Percentiles rank a stretch among this genome's conserved stretches.
These are phyloP conservation scores for Phytophthora litchii DNA, from an alignment of 352 stramenopile genomes.

Conservation along the genomic window DNA sequence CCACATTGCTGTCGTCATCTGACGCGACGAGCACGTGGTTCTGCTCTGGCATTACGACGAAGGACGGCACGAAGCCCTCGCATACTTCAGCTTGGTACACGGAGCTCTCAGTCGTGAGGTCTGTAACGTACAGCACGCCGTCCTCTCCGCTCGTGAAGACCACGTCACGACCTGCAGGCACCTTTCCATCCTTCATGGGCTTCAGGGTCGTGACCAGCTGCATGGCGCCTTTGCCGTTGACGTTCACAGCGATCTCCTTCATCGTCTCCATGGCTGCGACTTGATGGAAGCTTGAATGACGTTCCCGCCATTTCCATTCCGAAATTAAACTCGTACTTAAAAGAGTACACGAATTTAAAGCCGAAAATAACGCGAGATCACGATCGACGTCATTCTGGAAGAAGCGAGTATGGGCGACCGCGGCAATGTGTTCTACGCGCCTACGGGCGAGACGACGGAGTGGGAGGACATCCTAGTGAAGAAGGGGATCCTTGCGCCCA, in stretches of 20 bases:
- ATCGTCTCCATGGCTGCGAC: constrained; percentile 64
- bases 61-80: constrained; percentile 71
- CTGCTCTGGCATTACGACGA: constrained; percentile 72
- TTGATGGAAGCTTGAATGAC: constrained; percentile 13
- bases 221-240: constrained; percentile 73
- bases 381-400: constrained; percentile 16
- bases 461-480: constrained; percentile 92
- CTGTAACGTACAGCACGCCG: constrained; percentile 78
- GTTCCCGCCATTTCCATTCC: constrained; percentile 23
- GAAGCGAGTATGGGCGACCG: constrained; percentile 62
- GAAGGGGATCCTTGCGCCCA: constrained; percentile 87
- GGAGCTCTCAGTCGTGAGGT: constrained; percentile 55
- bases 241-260: constrained; percentile 80
- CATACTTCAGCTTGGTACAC: constrained; percentile 56
- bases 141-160: constrained; percentile 82
- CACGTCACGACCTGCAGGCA: constrained; percentile 53
- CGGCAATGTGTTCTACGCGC: constrained; percentile 85
- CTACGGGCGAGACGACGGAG: constrained; percentile 89
- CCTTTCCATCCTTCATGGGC: constrained; percentile 39
- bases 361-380: too few relatives aligned
- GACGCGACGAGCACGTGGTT: constrained; percentile 69
- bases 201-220: constrained; percentile 44
- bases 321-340: too few relatives aligned
- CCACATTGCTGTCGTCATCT: constrained; percentile 74
- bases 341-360: too few relatives aligned